Conservation (phyloP, 306 rosid genomes). For the Spatholobus suberectus region DNA sequence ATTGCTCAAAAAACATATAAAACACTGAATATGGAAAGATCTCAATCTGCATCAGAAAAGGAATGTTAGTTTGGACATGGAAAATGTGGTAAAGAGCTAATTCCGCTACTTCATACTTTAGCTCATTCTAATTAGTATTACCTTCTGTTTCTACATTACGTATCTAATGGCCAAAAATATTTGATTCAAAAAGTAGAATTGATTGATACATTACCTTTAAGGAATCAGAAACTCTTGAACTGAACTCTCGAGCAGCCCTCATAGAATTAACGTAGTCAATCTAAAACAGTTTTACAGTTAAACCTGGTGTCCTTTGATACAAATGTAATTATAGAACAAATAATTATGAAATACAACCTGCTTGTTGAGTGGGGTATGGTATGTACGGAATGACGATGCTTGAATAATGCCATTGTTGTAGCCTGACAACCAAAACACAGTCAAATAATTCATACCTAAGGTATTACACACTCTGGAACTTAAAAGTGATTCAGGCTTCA, state of each 20-base stretch:
- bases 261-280: slow-evolving; percentile 84
- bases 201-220: slow-evolving; percentile 66
- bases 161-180: not conserved
- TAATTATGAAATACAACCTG: slow-evolving; percentile 64
- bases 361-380: slow-evolving; percentile 95
- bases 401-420: slow-evolving; percentile 77
- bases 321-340: slow-evolving; percentile 26
- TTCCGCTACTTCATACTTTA: slow-evolving; percentile 2
- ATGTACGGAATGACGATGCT: slow-evolving; percentile 96
- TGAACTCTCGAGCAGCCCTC: slow-evolving; percentile 96
- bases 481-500: slow-evolving; percentile 16
- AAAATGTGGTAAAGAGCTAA: not conserved
- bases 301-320: slow-evolving; percentile 31
- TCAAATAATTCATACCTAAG: slow-evolving; percentile 33
- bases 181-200: slow-evolving; percentile 15
- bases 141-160: slow-evolving; percentile 5
- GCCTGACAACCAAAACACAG: slow-evolving; percentile 52
- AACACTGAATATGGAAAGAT: slow-evolving; percentile 95
- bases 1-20: slow-evolving; percentile 99
- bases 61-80: slow-evolving; percentile 43
- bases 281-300: slow-evolving; percentile 54
- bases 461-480: slow-evolving; percentile 10
- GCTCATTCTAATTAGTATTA: slow-evolving; percentile 9
- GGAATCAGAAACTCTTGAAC: slow-evolving; percentile 87
- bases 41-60: slow-evolving; percentile 81